Base-by-base conservation (phyloP, 1,284 basidiomycete species). In the Papiliotrema laurentii region DNA sequence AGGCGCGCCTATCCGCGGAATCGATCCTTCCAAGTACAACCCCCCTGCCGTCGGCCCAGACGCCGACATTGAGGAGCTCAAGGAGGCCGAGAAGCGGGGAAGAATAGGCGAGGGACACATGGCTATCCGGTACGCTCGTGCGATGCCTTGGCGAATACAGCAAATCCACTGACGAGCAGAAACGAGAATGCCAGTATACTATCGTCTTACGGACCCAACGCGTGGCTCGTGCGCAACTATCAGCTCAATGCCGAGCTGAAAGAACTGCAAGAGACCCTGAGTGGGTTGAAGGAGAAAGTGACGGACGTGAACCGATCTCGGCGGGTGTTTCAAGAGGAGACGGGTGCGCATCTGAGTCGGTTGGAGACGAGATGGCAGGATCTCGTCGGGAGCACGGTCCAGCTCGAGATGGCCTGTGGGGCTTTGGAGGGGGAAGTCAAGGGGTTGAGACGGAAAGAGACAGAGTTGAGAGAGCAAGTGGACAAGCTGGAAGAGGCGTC, bases 141-240 rank as follows among this genome's bases (percentile, higher is more conserved):
- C 30, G 13, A 11, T 53, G 14, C 7, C 46, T n/a, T 28, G 25
- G 18, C 30, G 16, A 27, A 37, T n/a, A 18, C 11, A 24, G 16
- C 27, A 40, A 18, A 34, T 39, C 18, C 11, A 53, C 25, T 41
- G 46, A 33, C n/a, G 13, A 33, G 25, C 55, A 91, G 89, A 57
- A 83, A 88, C 59, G 84, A 85, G 35, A 97, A 97, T 76, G 76
- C 93, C 35, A 81, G 85, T 7, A 76, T 98, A 19, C 75, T 97
- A 35, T 84, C 89, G 67, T 83, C 83, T 37, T 93, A 94, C 68
- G 96, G 90, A 1, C 76, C 86, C 11, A 96, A 97, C 75, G 84
- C 86, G 10, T 96, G 89, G 87, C 81, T 86, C 56, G 83, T 94
- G 69, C 83, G 89, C 68, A 94, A 96, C 73, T 92, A 90, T 68